These are phyloP conservation scores for Heritiera fomes DNA, from an alignment of 345 rosid genomes.

Conservation along the genomic window DNA sequence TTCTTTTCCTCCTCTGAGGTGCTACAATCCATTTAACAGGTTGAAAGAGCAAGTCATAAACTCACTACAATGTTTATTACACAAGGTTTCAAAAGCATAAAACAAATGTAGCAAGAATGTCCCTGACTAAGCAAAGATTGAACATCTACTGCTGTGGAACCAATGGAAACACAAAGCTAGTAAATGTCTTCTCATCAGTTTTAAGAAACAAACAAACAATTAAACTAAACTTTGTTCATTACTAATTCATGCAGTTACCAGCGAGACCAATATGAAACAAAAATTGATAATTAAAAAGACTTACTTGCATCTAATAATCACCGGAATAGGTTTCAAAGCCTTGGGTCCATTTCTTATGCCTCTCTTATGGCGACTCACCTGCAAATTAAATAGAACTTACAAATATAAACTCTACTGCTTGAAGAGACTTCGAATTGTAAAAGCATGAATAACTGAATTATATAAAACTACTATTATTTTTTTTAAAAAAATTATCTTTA, in stretches of 20 bases:
- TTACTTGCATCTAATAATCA: slow-evolving; percentile 89
- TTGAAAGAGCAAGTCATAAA: not conserved
- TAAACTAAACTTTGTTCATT: not conserved
- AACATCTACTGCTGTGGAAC: not conserved
- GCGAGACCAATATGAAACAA: slow-evolving; percentile 5
- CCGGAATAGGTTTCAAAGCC: slow-evolving; percentile 87
- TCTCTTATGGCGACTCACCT: slow-evolving; percentile 76
- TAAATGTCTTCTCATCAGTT: not conserved
- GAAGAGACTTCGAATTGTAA: not conserved
- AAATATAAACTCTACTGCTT: not conserved
- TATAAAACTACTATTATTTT: too few species aligned
- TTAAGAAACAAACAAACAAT: not conserved
- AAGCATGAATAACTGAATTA: not conserved
- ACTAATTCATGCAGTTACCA: not conserved
- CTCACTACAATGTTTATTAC: not conserved
- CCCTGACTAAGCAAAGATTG: not conserved
- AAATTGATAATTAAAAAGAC: slow-evolving; percentile 14
- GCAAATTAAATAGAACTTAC: slow-evolving; percentile 20
- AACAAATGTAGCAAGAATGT: not conserved
- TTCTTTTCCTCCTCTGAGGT: not conserved
- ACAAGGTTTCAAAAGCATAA: not conserved
- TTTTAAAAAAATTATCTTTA: not conserved
- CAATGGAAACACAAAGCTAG: not conserved
- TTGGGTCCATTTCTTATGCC: slow-evolving; percentile 89
- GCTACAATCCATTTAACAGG: not conserved